Evolutionary conservation across 1,139 yeast genomes (phyloP).

Genomic region (Candida tropicalis): DNA sequence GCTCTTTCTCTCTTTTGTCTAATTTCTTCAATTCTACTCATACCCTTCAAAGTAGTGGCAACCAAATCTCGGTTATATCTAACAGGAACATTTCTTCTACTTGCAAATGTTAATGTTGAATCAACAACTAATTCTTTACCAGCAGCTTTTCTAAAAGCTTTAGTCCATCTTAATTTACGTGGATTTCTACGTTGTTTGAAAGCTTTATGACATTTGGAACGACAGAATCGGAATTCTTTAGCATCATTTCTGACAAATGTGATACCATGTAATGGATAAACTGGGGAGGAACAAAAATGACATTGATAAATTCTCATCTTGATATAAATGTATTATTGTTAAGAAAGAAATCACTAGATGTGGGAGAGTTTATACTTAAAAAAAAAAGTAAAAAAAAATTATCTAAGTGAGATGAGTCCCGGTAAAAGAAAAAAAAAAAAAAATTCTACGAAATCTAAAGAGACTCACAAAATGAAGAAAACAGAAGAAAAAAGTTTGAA

Average conservation of each 20-base stretch:
- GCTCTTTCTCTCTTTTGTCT: constrained; percentile 97
- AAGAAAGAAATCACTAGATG: not conserved
- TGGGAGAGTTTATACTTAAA: not conserved
- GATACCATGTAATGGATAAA: constrained; percentile 96
- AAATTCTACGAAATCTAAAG: not conserved
- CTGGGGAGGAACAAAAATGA: constrained; percentile 97
- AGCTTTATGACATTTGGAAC: constrained; percentile 96
- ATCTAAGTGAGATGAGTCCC: constrained; percentile 1
- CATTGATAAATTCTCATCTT: constrained; percentile 91
- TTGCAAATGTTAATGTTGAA: constrained; percentile 92
- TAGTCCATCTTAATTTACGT: constrained; percentile 97
- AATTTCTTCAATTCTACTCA: constrained; percentile 95
- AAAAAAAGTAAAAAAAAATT: not conserved
- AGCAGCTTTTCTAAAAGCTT: constrained; percentile 98
- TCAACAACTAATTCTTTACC: constrained; percentile 99
- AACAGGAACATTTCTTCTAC: constrained; percentile 97
- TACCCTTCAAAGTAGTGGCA: constrained; percentile 89
- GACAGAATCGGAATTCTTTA: constrained; percentile 94
- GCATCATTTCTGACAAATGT: constrained; percentile 98
- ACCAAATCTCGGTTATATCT: constrained; percentile 97
- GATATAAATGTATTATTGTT: not conserved
- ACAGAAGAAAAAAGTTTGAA: not conserved
- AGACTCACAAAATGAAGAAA: not conserved
- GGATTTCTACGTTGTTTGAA: constrained; percentile 99
- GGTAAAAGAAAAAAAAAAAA: not conserved